Base-by-base conservation (phyloP, 2,329 filamentous ascomycete species). In the Conoideocrella luteorostrata region DNA sequence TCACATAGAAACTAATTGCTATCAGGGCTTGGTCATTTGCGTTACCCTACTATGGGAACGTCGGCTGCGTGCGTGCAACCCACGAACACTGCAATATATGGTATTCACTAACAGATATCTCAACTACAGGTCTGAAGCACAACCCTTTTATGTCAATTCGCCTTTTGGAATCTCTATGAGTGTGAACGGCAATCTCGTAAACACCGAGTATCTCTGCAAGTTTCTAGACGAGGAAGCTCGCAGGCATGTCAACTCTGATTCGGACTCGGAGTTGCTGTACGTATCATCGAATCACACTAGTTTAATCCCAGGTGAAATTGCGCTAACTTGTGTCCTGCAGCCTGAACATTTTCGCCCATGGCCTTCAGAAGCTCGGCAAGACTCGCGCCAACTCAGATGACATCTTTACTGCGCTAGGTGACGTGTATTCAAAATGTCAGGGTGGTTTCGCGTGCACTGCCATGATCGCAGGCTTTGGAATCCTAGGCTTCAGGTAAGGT, bases 41-140 rank as follows among this genome's bases (percentile, higher is more conserved):
- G 90, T 61, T 96, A 96, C 65, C 90, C 90, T 10, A 96, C 90
- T 7, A 86, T 86, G 12, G 90, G 90, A 45, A 93, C 83, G 61
- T 86, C 84, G 52, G 71, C 69, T 45, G 66, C 63, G 57, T 62
- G 58, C 28, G 57, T 57, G 12, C n/a, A n/a, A n/a, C n/a, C n/a
- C n/a, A n/a, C n/a, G n/a, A n/a, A n/a, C n/a, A n/a, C n/a, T n/a
- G n/a, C n/a, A n/a, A 21, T 12, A 20, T 17, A n/a, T 17, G 2
- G 5, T 4, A 5, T 12, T 30, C n/a, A 20, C 44, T 28, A 26
- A 23, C 21, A 22, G 20, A 2, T 22, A n/a, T 32, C 15, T 24
- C n/a, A 22, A 43, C 12, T 47, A 46, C 46, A 91, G 88, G 57
- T 82, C 88, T 7, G 88, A 95, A 66, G 87, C 88, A 9, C 89